phyloP scores from a whole-genome alignment of 1,139 yeast species.

The Spathaspora sp. region DNA sequence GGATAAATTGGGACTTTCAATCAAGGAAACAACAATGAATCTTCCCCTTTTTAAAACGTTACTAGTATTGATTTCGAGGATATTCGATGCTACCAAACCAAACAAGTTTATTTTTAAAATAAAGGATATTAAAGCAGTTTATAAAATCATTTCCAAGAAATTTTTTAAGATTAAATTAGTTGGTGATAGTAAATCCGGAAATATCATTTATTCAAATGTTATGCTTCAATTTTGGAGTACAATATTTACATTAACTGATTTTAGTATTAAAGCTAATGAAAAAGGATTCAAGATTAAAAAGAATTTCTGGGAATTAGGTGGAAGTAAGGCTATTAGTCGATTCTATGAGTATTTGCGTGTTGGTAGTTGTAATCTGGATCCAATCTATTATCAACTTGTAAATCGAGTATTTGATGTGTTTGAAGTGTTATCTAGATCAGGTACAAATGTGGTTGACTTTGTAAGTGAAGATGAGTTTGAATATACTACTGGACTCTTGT shows the following conservation, averaged over 20 bases:
- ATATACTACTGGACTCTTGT: conserved; percentile 5
- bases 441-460: conserved; percentile 10
- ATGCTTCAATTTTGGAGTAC: conserved; percentile 52
- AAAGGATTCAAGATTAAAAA: conserved; percentile 32
- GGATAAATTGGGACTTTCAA: conserved; percentile 34
- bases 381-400: conserved; percentile 41
- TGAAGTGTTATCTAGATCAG: background rate
- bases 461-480: conserved; percentile 8
- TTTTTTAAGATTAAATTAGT: conserved; percentile 53
- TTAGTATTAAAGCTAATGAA: conserved; percentile 13
- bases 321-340: conserved; percentile 38
- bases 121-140: conserved; percentile 25
- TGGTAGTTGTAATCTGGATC: conserved; percentile 55
- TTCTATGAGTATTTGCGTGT: conserved; percentile 45
- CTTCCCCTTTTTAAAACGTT: conserved; percentile 48
- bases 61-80: conserved; percentile 28
- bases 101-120: conserved; percentile 15
- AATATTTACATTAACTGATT: conserved; percentile 39
- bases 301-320: conserved; percentile 55
- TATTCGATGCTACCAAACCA: conserved; percentile 3
- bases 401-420: conserved; percentile 2
- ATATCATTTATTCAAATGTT: conserved; percentile 42
- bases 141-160: conserved; percentile 49
- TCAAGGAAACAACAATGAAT: conserved; percentile 31
- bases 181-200: conserved; percentile 21